These are phyloP conservation scores for Pilobolus umbonatus DNA, from an alignment of 192 early-diverging fungal genomes.

Conservation along the genomic window DNA sequence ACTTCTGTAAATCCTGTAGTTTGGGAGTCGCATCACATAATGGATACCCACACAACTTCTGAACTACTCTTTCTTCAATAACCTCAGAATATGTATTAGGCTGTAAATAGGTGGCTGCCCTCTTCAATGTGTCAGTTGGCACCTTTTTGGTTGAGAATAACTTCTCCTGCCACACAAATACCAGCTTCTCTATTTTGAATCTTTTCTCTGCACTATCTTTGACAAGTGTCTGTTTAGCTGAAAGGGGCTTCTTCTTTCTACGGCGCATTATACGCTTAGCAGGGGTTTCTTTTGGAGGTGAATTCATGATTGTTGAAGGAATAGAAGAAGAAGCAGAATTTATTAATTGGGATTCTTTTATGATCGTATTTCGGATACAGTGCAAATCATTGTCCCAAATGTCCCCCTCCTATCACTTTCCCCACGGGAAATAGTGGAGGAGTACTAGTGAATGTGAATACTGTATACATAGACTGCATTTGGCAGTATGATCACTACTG, in stretches of 20 bases:
- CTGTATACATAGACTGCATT: too few species aligned
- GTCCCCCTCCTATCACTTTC: too few species aligned
- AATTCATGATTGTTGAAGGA: background rate
- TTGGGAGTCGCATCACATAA: constrained; percentile 53
- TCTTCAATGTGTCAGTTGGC: background rate
- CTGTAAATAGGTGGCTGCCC: constrained; percentile 58
- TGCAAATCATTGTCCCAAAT: too few species aligned
- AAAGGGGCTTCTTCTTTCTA: constrained; percentile 2
- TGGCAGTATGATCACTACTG: too few species aligned
- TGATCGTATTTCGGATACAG: too few species aligned
- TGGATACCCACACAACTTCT: constrained; percentile 77
- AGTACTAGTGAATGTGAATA: too few species aligned
- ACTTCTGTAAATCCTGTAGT: constrained; percentile 45
- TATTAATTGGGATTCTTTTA: too few species aligned
- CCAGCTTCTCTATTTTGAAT: constrained; percentile 16
- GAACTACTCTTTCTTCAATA: constrained; percentile 66
- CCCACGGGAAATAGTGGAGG: too few species aligned
- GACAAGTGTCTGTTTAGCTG: constrained; percentile 25
- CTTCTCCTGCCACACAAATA: constrained; percentile 34
- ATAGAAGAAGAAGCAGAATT: background rate
- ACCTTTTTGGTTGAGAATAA: constrained; percentile 16
- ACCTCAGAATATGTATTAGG: constrained; percentile 64
- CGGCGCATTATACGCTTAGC: background rate
- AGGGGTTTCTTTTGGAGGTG: background rate
- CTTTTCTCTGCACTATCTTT: constrained; percentile 26